Evolutionary conservation across 2,329 filamentous ascomycete genomes (phyloP).

Genomic region (Simplicillium sp.): DNA sequence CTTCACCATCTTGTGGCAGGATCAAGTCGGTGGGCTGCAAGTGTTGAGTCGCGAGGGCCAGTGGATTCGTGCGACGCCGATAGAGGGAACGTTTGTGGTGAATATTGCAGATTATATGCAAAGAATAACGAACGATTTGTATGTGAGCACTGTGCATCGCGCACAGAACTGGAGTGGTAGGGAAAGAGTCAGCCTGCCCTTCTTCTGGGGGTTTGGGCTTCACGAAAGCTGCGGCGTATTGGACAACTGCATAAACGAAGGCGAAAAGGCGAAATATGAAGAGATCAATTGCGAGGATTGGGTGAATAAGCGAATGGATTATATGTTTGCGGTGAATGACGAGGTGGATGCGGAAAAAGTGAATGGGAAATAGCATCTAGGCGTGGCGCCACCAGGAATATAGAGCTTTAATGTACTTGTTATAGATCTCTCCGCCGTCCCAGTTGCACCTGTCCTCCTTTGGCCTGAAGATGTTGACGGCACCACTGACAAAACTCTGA

Average conservation of each 20-base stretch:
- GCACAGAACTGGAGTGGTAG: conserved; percentile 29
- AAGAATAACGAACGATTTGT: conserved; percentile 39
- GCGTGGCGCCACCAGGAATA: too few relatives aligned
- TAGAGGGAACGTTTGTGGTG: conserved; percentile 35
- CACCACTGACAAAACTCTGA: conserved; percentile 1
- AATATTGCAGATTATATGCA: conserved; percentile 42
- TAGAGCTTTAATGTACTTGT: too few relatives aligned
- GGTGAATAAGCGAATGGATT: conserved; percentile 21
- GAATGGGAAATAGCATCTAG: too few relatives aligned
- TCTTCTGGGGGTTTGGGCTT: conserved; percentile 33
- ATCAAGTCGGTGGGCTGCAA: conserved; percentile 30
- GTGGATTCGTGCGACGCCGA: conserved; percentile 31
- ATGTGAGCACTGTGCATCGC: conserved; percentile 38
- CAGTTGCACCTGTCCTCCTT: conserved; percentile 1
- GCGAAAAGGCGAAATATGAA: conserved; percentile 23
- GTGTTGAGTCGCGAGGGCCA: conserved; percentile 26
- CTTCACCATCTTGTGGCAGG: conserved; percentile 38
- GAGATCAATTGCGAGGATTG: conserved; percentile 29
- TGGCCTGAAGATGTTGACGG: background rate
- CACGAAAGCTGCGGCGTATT: conserved; percentile 31
- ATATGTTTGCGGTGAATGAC: conserved; percentile 15
- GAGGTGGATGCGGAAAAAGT: background rate
- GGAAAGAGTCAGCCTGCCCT: conserved; percentile 33
- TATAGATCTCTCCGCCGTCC: background rate
- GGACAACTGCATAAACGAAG: conserved; percentile 23